Percentiles rank a stretch among this genome's conserved stretches.
Evolutionary conservation across 139 green algal species (phyloP).

Genomic region (Chlorella sp.): DNA sequence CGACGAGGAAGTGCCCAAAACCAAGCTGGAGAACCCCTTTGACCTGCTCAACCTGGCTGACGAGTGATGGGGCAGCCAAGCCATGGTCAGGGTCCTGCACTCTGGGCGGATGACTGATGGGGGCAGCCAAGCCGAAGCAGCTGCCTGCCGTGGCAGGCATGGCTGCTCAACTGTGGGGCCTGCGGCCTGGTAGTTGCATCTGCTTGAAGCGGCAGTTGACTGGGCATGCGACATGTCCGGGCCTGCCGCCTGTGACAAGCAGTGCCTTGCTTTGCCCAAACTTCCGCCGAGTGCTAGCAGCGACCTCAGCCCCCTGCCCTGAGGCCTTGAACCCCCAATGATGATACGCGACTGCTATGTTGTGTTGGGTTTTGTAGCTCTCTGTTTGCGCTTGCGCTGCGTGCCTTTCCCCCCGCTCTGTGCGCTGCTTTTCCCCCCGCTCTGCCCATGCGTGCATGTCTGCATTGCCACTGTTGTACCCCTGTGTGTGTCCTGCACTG

Average conservation of each 20-base stretch:
- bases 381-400: not conserved
- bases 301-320: too few relatives aligned
- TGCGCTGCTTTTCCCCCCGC: not conserved
- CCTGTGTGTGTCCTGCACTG: not conserved
- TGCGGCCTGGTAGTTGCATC: too few relatives aligned
- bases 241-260: too few relatives aligned
- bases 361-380: not conserved
- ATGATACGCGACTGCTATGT: not conserved
- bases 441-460: too few relatives aligned
- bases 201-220: too few relatives aligned
- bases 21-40: constrained; percentile 51
- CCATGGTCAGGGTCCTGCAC: not conserved
- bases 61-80: constrained; percentile 26
- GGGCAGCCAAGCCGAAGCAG: too few relatives aligned
- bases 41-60: constrained; percentile 42
- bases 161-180: too few relatives aligned
- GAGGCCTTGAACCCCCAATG: too few relatives aligned
- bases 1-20: constrained; percentile 40
- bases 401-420: not conserved
- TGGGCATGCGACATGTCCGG: too few relatives aligned
- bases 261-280: too few relatives aligned
- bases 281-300: too few relatives aligned
- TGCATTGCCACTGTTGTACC: not conserved
- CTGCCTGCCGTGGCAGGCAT: too few relatives aligned
- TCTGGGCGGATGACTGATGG: not conserved